Evolutionary conservation across 2,329 filamentous ascomycete species (phyloP), one percentile per base, ranked within the genome.

Genomic region (Aspergillus sp.): DNA sequence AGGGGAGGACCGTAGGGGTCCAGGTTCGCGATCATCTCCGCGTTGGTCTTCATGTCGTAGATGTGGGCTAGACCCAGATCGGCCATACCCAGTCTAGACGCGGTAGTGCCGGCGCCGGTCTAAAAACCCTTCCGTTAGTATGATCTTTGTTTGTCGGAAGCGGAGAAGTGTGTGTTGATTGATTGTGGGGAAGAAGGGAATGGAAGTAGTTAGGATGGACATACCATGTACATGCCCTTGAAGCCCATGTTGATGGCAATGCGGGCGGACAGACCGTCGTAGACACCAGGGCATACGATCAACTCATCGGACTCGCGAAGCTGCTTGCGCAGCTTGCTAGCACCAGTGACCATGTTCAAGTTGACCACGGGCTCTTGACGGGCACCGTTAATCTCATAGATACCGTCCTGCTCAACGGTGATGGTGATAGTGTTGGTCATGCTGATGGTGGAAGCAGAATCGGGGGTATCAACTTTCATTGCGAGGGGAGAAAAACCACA

Each of bases 141-240:
- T 8, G 3, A 30, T 30, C 27, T 30, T 30, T 30, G 8, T 30
- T 30, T 11, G 25, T 11, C 27, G 27, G 27, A 30, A 30, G 27
- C 27, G 27, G 27, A 30, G 10, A 30, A 30, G 27, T 30, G 27
- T 30, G 25, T 8, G 25, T 27, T 27, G 25, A 8, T 2, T 30
- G 27, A 30, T 17, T 3, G 30, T 3, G 8, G n/a, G 57, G 25
- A 52, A 54, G 11, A 6, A 21, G 3, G 7, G 36, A 23, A 32
- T 11, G 10, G 36, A 2, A 27, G 25, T 2, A 27, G 25, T 8
- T 8, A 27, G 25, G 7, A 27, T 27, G 7, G 25, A 27, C 25
- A 8, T 27, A 88, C 86, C 87, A 90, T 90, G 76, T 90, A 90
- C 41, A 90, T 71, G 58, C 80, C 83, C 50, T 88, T 83, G 61